These are phyloP conservation scores for Gaertneriomyces semiglobifer DNA, from an alignment of 192 early-diverging fungal genomes.

Conservation along the genomic window DNA sequence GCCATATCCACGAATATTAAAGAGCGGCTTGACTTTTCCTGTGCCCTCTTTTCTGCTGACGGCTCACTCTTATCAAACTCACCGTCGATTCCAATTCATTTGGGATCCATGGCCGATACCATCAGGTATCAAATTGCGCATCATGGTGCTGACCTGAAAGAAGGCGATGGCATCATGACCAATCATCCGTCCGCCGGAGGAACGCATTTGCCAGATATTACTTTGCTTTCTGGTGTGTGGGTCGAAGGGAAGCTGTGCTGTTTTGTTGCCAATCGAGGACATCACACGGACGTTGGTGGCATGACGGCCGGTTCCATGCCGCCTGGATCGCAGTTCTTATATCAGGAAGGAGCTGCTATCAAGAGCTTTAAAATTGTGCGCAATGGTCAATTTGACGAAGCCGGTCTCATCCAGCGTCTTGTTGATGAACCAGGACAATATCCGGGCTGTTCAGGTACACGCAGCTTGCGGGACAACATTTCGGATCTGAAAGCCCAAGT, in stretches of 20 bases:
- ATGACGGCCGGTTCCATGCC: constrained; percentile 72
- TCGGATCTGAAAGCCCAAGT: constrained; percentile 96
- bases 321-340: constrained; percentile 85
- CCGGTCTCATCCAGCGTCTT: constrained; percentile 72
- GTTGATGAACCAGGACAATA: constrained; percentile 77
- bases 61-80: constrained; percentile 69
- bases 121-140: constrained; percentile 87
- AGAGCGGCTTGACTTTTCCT: constrained; percentile 95
- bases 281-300: constrained; percentile 90
- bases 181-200: constrained; percentile 97
- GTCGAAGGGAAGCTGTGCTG: constrained; percentile 73
- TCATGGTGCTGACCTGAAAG: constrained; percentile 61
- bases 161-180: constrained; percentile 91
- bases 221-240: constrained; percentile 95
- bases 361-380: constrained; percentile 85
- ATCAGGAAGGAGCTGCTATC: constrained; percentile 91
- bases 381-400: constrained; percentile 75
- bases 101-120: constrained; percentile 92
- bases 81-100: constrained; percentile 86
- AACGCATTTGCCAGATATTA: constrained; percentile 64
- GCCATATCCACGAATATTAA: constrained; percentile 97
- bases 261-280: constrained; percentile 90
- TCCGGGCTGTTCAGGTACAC: constrained; percentile 82
- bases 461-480: constrained; percentile 86
- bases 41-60: constrained; percentile 85